A percentile compares a stretch with the other conserved stretches of the same genome.
These are phyloP conservation scores for Darksidea phi DNA, from an alignment of 495 filamentous ascomycete species.

Conservation along the genomic window DNA sequence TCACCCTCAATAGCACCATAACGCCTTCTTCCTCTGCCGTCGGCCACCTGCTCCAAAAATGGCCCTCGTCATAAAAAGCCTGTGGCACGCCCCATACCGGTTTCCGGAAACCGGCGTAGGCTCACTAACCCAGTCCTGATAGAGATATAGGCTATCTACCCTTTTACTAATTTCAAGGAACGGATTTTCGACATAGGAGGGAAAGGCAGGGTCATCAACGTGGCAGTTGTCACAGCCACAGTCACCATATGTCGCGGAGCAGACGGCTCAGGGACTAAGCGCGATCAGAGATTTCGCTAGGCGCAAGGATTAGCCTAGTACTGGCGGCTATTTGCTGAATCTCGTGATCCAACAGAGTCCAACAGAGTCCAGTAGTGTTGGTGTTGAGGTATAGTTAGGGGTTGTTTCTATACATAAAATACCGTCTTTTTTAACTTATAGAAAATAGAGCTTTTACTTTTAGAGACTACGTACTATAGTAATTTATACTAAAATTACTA, in stretches of 20 bases:
- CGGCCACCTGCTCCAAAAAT: slow-evolving; percentile 61
- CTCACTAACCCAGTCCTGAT: slow-evolving; percentile 33
- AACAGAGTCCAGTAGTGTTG: too few relatives aligned
- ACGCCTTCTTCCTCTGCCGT: slow-evolving; percentile 55
- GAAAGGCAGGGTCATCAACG: slow-evolving; percentile 20
- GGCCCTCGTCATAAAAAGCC: slow-evolving; percentile 59
- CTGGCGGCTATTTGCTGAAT: too few relatives aligned
- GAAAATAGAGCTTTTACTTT: too few relatives aligned
- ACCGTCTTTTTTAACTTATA: too few relatives aligned
- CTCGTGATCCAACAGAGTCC: too few relatives aligned
- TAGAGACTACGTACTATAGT: too few relatives aligned
- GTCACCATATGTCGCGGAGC: slow-evolving; percentile 66
- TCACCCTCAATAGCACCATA: slow-evolving; percentile 62
- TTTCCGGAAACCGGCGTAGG: slow-evolving; percentile 39
- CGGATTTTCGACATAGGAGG: slow-evolving; percentile 39
- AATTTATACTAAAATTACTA: too few relatives aligned
- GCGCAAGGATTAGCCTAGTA: too few relatives aligned
- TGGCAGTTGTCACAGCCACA: slow-evolving; percentile 72
- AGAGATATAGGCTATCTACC: slow-evolving; percentile 51
- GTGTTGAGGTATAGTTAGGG: too few relatives aligned
- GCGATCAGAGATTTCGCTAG: too few relatives aligned
- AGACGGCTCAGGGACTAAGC: too few relatives aligned
- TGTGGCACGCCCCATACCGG: slow-evolving; percentile 62
- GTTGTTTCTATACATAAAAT: too few relatives aligned
- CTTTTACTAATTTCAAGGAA: slow-evolving; percentile 57